phyloP scores from a whole-genome alignment of 345 rosid species.

The Linum lewisii region DNA sequence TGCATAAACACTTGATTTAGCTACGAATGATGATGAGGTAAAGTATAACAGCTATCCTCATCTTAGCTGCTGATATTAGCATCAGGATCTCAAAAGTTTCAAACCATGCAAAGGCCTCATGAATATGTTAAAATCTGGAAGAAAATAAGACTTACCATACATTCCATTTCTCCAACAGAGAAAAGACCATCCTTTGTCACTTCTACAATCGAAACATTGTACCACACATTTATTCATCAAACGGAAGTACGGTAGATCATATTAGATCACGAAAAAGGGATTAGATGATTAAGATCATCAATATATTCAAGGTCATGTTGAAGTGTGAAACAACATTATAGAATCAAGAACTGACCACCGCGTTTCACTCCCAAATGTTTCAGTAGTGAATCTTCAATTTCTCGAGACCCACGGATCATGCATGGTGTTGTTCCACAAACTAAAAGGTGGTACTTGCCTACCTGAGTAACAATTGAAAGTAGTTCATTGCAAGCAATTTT shows the following conservation, averaged over 20 bases:
- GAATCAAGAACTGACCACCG: constrained; percentile 45
- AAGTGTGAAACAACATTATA: constrained; percentile 3
- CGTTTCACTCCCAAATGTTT: constrained; percentile 96
- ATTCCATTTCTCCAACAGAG: constrained; percentile 99
- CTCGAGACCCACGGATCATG: constrained; percentile 91
- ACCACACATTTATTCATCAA: constrained; percentile 13
- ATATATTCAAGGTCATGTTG: neutral
- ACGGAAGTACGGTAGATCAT: neutral
- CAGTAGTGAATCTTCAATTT: constrained; percentile 72
- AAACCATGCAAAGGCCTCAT: no score
- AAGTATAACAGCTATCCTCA: neutral
- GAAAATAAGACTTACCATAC: constrained; percentile 58
- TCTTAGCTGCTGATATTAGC: neutral
- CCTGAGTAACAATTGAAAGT: constrained; percentile 38
- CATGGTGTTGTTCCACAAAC: constrained; percentile 99
- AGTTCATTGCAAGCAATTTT: constrained; percentile 6
- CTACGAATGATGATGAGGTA: constrained; percentile 6
- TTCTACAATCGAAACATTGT: constrained; percentile 35
- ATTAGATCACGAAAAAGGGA: no score
- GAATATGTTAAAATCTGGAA: constrained; percentile 3
- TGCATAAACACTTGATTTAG: constrained; percentile 27
- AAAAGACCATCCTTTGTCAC: constrained; percentile 98
- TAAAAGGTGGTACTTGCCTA: constrained; percentile 88
- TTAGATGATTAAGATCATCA: constrained; percentile 5
- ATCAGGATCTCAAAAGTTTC: no score